These are phyloP conservation scores for Taphrina populina DNA, from an alignment of 1,139 yeast genomes.

Conservation along the genomic window DNA sequence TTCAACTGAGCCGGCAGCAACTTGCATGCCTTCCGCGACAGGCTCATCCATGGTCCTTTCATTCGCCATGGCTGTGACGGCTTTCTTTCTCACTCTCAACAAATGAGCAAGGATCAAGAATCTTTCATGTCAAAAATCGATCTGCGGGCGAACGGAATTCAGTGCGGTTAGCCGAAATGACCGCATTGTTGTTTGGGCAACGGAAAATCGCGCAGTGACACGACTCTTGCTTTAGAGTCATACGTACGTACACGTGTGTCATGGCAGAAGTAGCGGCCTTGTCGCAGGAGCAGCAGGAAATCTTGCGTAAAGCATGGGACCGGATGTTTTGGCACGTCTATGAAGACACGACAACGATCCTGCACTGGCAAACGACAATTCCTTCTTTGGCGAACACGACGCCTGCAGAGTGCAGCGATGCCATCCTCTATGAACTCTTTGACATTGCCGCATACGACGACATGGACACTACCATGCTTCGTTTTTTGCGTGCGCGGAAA, in stretches of 20 bases:
- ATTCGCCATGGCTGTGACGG: not conserved
- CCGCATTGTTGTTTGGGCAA: too few relatives aligned
- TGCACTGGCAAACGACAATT: conserved; percentile 26
- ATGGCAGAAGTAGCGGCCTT: conserved; percentile 21
- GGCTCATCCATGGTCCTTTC: conserved; percentile 2
- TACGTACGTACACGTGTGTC: not conserved
- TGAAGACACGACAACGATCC: conserved; percentile 14
- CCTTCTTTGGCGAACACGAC: conserved; percentile 10
- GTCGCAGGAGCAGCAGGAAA: conserved; percentile 15
- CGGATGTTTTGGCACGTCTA: conserved; percentile 2
- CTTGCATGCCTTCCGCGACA: conserved; percentile 15
- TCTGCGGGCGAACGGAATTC: too few relatives aligned
- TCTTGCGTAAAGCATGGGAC: conserved; percentile 18
- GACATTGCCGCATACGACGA: conserved; percentile 48
- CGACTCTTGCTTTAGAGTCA: too few relatives aligned
- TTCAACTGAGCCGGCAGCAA: conserved; percentile 26
- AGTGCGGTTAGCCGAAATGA: too few relatives aligned
- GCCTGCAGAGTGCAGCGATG: conserved; percentile 17
- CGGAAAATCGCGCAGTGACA: too few relatives aligned
- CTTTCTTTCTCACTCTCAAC: too few relatives aligned
- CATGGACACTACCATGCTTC: conserved; percentile 63
- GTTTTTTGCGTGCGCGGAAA: conserved; percentile 70
- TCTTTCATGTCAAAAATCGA: too few relatives aligned
- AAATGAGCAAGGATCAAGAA: too few relatives aligned
- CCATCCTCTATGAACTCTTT: conserved; percentile 23